phyloP scores from a whole-genome alignment of 805 yeast species.

The Starmerella ratchasimensis region DNA sequence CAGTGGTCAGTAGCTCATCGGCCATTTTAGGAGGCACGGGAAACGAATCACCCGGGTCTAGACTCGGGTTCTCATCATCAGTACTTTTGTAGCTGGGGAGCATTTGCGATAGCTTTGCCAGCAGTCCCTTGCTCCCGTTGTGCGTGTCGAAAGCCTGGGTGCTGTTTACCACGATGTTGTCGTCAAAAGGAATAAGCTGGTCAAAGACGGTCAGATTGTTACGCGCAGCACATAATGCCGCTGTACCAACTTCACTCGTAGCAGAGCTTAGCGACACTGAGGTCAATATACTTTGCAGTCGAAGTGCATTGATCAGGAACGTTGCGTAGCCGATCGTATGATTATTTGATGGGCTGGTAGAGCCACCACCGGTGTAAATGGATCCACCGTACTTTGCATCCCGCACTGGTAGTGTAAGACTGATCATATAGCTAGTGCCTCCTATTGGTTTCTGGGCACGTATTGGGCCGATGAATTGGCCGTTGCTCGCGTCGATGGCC shows the following conservation, averaged over 20 bases:
- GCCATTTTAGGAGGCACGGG: conserved; percentile 12
- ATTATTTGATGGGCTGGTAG: neutral
- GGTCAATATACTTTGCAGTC: conserved; percentile 10
- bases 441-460: neutral
- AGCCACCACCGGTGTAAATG: neutral
- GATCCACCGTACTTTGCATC: neutral
- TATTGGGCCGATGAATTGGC: conserved; percentile 15
- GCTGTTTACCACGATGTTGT: neutral
- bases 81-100: neutral
- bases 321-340: conserved; percentile 16
- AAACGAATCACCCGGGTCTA: neutral
- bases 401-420: conserved; percentile 13
- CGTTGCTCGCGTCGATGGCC: conserved; percentile 1
- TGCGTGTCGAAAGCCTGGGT: neutral
- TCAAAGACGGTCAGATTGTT: conserved; percentile 8
- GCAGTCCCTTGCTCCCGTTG: neutral
- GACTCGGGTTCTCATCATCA: neutral
- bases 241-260: conserved; percentile 12
- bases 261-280: conserved; percentile 11
- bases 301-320: conserved; percentile 9
- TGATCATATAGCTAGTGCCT: conserved; percentile 8
- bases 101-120: neutral
- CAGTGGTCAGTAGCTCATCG: neutral
- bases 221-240: conserved; percentile 14
- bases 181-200: conserved; percentile 17